Percentiles rank a stretch among this genome's conserved stretches.
Conservation (phyloP, 2,329 filamentous ascomycete species). For the Hymenoscyphus infarciens region DNA sequence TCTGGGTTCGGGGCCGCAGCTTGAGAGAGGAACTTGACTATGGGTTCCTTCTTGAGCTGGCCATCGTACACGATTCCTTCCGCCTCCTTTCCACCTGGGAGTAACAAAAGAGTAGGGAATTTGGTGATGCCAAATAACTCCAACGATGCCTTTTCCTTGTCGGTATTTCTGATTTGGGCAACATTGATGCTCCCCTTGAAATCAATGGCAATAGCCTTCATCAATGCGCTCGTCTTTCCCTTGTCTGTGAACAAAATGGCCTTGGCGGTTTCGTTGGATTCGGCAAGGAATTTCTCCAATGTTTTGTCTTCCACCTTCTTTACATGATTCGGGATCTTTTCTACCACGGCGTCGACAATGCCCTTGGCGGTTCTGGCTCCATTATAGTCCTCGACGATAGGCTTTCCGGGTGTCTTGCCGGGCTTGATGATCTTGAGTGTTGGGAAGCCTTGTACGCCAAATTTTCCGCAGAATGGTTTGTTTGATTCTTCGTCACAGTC, state of each 20-base stretch:
- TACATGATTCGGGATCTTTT: constrained; percentile 90
- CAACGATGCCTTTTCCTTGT: constrained; percentile 71
- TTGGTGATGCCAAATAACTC: constrained; percentile 71
- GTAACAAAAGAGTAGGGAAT: constrained; percentile 76
- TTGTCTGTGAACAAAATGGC: constrained; percentile 93
- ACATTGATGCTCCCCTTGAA: constrained; percentile 77
- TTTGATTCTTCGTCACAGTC: constrained; percentile 94
- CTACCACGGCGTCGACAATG: constrained; percentile 80
- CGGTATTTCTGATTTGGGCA: constrained; percentile 67
- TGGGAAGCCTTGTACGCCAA: constrained; percentile 92
- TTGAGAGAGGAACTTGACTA: constrained; percentile 80
- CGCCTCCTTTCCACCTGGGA: constrained; percentile 62
- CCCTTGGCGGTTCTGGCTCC: constrained; percentile 78
- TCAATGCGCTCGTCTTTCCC: constrained; percentile 75
- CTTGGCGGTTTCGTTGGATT: constrained; percentile 68
- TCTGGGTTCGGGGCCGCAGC: constrained; percentile 76
- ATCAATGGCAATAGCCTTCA: constrained; percentile 85
- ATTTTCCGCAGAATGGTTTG: constrained; percentile 77
- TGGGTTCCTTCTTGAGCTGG: constrained; percentile 77
- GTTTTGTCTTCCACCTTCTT: constrained; percentile 76
- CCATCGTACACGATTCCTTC: constrained; percentile 71
- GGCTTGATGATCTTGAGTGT: constrained; percentile 92
- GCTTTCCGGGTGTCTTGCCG: constrained; percentile 74
- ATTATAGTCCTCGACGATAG: constrained; percentile 86
- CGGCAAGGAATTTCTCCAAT: constrained; percentile 67